Percentiles rank a stretch among this genome's conserved stretches.
Evolutionary conservation across 169 alveolate species (phyloP).

Genomic region (Blepharisma undulans): DNA sequence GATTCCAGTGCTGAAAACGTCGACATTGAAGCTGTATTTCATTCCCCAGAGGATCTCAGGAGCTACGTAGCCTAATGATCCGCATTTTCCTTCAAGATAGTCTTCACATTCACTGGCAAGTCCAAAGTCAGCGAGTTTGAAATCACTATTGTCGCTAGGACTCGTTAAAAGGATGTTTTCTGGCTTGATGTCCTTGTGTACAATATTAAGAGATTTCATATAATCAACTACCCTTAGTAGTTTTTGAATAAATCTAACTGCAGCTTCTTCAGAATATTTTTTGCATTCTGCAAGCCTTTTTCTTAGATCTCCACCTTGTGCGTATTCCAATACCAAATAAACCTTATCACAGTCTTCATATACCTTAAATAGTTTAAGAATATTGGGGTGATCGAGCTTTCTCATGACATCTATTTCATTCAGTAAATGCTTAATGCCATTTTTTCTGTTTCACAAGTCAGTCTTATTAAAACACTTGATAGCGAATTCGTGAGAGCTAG

Average conservation of each 20-base stretch:
- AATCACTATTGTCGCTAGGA: slow-evolving; percentile 24
- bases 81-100: slow-evolving; percentile 65
- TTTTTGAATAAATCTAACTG: slow-evolving; percentile 83
- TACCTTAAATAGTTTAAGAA: slow-evolving; percentile 81
- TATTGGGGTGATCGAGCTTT: slow-evolving; percentile 84
- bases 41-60: slow-evolving; percentile 88
- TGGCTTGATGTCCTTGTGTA: slow-evolving; percentile 71
- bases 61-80: slow-evolving; percentile 85
- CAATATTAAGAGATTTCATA: slow-evolving; percentile 89
- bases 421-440: not conserved
- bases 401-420: slow-evolving; percentile 85
- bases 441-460: not conserved
- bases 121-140: slow-evolving; percentile 32
- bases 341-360: slow-evolving; percentile 84
- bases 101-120: not conserved
- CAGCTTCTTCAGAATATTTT: slow-evolving; percentile 87
- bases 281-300: slow-evolving; percentile 87
- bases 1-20: slow-evolving; percentile 85
- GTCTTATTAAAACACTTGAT: not conserved
- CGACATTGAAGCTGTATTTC: slow-evolving; percentile 84
- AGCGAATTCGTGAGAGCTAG: not conserved
- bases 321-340: slow-evolving; percentile 90
- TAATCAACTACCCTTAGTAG: slow-evolving; percentile 86
- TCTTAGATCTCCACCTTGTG: slow-evolving; percentile 90
- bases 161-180: slow-evolving; percentile 64